Evolutionary conservation across 2,329 filamentous ascomycete genomes (phyloP), one percentile per base, ranked within the genome.

Genomic region (Purpureocillium lavendulum): DNA sequence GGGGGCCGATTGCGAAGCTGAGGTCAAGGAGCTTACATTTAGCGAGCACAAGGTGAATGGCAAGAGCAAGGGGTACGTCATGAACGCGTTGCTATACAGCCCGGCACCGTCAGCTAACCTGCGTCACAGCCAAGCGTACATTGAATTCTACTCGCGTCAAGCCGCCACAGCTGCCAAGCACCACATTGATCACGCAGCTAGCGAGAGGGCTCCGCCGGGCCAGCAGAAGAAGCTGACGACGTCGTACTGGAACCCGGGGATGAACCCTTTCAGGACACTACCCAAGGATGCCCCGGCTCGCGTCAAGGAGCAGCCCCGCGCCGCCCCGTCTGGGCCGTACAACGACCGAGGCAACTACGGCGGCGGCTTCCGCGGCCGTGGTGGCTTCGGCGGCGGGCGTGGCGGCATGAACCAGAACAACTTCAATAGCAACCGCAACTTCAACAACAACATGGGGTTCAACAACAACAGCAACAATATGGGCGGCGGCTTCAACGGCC

Each of bases 1-100:
- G 80, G 75, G 85, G 48, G 86, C 84, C n/a, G 77, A 75, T 2
- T 86, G 80, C 50, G 92, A 97, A 59, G 75, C 82, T 34, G 87
- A 95, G 54, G 67, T 97, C 14, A 88, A 86, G 53, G 92, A 97
- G 45, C 79, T 98, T 38, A 95, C 89, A 0, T 98, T 97, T 60
- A 96, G 87, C 54, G 92, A 98, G 60, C 92, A 97, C 64, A 98
- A 98, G 60, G 89, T 97, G 35, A 98, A 98, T 51, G 92, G 92
- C 51, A 98, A 98, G 67, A 95, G 87, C 65, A 96, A 97, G 69
- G 90, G 92, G 89, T 94, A 72, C 47, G 80, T 62, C 15, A 13
- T 12, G 3, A 9, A 15, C 11, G 35, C 10, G 16, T 32, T 21
- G 7, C 16, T 26, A 4, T 37, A 3, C 16, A 11, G 15, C n/a